Evolutionary conservation across 2,329 filamentous ascomycete genomes (phyloP).

Genomic region (Fusarium paranaense): DNA sequence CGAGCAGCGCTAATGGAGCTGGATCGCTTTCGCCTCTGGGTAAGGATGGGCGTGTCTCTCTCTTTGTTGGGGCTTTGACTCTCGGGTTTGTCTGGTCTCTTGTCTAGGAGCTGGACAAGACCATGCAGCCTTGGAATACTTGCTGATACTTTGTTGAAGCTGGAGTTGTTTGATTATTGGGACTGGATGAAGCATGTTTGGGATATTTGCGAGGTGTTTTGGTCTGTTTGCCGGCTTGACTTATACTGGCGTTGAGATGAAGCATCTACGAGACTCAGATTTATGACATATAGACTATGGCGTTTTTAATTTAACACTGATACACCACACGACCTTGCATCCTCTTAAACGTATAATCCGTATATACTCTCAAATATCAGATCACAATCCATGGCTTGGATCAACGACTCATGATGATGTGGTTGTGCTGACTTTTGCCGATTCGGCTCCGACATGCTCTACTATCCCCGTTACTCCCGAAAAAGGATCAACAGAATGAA

Average conservation of each 20-base stretch:
- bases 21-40: conserved; percentile 12
- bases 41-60: background rate
- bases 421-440: conserved; percentile 22
- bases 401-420: background rate
- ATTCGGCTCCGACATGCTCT: conserved; percentile 33
- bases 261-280: background rate
- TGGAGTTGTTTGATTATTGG: background rate
- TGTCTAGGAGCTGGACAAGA: background rate
- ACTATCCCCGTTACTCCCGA: conserved; percentile 37
- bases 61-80: conserved; percentile 20
- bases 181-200: background rate
- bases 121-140: background rate
- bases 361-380: background rate
- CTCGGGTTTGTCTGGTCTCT: conserved; percentile 34
- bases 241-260: background rate
- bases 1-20: conserved; percentile 16
- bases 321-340: background rate
- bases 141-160: background rate
- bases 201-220: background rate
- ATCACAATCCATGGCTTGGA: background rate
- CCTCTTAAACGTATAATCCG: accelerated
- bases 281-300: background rate
- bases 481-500: background rate
- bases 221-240: background rate
- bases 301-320: background rate